Base-by-base conservation (phyloP, 192 early-diverging fungal genomes). In the Podila epigama region DNA sequence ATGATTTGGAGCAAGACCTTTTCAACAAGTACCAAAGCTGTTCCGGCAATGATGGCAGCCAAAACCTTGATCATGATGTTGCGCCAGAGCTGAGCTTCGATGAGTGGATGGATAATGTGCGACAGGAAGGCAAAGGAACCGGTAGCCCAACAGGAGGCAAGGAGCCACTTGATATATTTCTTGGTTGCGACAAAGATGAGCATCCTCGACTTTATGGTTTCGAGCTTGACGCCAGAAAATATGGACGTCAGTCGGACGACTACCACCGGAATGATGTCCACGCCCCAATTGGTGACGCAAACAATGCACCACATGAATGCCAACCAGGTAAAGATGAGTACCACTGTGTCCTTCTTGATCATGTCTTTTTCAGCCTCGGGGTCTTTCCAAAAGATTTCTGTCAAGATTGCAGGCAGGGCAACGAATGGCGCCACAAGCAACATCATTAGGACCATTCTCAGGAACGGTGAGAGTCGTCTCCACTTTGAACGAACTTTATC, bases 1-100 rank as follows among this genome's bases (percentile, higher is more conserved):
- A 89, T 85, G 61, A 88, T 68, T 63, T 91, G 86, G 33, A 90
- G 78, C 6, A 87, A 51, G 11, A 90, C 77, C 69, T 91, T 91
- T 54, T 91, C 90, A 9, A 86, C 51, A 27, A 83, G 80, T 33
- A 88, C 70, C 5, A 90, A 70, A 0, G 70, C 66, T 52, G 80
- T 82, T 6, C 78, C 82, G 37, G 87, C 85, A 36, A 87, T 75
- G 10, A 89, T 28, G 0, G 83, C 60, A 5, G 72, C 73, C 40
- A 87, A 85, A 70, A 88, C 61, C 64, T 85, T 82, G 78, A 89
- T 86, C 39, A 89, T 29, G 40, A 83, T 79, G 29, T 81, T 66
- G 61, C 80, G 82, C 88, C 86, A 86, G 10, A 62, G 50, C 33
- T 84, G 64, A 4, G 40, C 67, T 15, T 63, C 55, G 44, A 84